These are phyloP conservation scores for Hemisphaericaspora nanyangensis DNA, from an alignment of 805 yeast species.

Conservation along the genomic window DNA sequence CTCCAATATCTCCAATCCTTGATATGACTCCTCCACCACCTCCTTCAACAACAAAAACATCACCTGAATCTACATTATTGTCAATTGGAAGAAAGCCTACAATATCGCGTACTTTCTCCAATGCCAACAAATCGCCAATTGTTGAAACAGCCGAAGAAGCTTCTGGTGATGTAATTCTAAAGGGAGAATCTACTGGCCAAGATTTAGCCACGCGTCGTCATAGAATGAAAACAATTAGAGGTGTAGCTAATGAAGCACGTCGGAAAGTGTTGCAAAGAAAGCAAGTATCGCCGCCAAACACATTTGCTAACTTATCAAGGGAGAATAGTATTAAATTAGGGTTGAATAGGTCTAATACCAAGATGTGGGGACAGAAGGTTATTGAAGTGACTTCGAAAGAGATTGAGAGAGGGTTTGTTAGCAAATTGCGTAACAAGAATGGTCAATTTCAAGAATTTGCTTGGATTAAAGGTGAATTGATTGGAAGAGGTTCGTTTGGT, in stretches of 20 bases:
- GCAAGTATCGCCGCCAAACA: conserved; percentile 9
- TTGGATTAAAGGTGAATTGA: conserved; percentile 96
- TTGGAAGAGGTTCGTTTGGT: conserved; percentile 96
- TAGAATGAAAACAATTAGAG: conserved; percentile 87
- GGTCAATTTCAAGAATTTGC: conserved; percentile 83
- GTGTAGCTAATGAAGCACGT: conserved; percentile 87
- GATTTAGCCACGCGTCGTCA: conserved; percentile 16
- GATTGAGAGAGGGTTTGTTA: conserved; percentile 58
- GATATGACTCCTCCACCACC: conserved; percentile 28
- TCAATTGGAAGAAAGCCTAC: conserved; percentile 23
- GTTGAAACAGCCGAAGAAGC: conserved; percentile 13
- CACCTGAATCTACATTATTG: conserved; percentile 4
- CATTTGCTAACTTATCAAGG: conserved; percentile 4
- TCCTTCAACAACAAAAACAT: not conserved
- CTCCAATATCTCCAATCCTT: conserved; percentile 38
- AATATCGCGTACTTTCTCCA: conserved; percentile 42
- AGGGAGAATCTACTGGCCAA: not conserved
- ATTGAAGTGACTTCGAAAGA: conserved; percentile 82
- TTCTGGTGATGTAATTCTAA: not conserved
- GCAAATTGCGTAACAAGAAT: conserved; percentile 53
- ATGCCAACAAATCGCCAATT: conserved; percentile 38
- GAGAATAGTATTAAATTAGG: conserved; percentile 8
- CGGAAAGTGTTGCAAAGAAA: conserved; percentile 29
- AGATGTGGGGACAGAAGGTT: conserved; percentile 95
- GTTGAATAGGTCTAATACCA: conserved; percentile 74